Conservation (phyloP, 345 rosid species). For the Euphorbia pulcherrima region DNA sequence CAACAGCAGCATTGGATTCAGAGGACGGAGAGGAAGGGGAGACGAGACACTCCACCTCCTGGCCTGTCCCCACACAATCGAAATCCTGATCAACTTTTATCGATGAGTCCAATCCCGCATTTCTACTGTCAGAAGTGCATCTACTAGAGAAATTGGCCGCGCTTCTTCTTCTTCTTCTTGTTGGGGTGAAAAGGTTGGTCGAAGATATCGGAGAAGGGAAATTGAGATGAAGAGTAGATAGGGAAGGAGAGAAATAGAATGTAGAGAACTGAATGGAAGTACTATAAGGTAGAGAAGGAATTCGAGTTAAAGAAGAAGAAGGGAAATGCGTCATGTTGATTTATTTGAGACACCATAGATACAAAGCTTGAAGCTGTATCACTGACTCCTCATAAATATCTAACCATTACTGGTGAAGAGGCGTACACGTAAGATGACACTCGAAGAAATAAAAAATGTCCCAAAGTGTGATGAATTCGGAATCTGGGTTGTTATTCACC, state of each 20-base stretch:
- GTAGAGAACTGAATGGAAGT: neutral
- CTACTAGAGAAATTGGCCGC: neutral
- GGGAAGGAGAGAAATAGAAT: neutral
- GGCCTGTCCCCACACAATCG: conserved; percentile 57
- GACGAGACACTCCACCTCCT: conserved; percentile 44
- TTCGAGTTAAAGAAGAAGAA: neutral
- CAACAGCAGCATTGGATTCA: neutral
- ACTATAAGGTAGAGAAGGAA: neutral
- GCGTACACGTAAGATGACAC: conserved; percentile 3
- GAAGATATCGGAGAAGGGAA: neutral
- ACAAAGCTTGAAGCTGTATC: neutral
- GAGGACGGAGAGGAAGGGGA: conserved; percentile 9
- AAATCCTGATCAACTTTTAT: neutral
- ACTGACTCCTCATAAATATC: neutral
- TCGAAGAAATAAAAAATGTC: too few relatives aligned
- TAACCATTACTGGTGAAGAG: neutral
- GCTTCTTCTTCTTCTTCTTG: neutral
- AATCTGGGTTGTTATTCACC: too few relatives aligned
- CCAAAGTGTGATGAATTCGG: too few relatives aligned
- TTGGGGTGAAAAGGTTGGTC: neutral
- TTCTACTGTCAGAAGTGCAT: conserved; percentile 22
- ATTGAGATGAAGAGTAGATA: neutral
- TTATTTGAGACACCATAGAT: neutral
- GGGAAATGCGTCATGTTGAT: neutral
- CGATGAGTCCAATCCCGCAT: conserved; percentile 15